Percentiles rank a stretch among this genome's conserved stretches.
These are phyloP conservation scores for Fusarium phyllophilum DNA, from an alignment of 2,329 filamentous ascomycete genomes.

Conservation along the genomic window DNA sequence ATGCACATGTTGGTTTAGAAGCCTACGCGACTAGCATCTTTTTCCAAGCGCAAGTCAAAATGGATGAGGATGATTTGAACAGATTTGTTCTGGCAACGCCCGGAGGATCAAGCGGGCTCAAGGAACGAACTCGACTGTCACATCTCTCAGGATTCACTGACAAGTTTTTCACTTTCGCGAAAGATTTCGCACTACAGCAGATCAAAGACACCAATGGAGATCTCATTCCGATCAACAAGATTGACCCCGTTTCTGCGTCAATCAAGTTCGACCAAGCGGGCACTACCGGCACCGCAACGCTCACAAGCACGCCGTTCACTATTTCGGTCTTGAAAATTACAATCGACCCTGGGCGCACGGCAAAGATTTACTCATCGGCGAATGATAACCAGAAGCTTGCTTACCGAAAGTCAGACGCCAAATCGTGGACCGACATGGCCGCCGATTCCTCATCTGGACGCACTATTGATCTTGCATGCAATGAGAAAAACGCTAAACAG, in stretches of 20 bases:
- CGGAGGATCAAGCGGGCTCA: background rate
- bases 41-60: constrained; percentile 13
- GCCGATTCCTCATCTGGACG: background rate
- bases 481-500: background rate
- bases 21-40: constrained; percentile 13
- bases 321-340: constrained; percentile 18
- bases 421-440: constrained; percentile 10
- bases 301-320: constrained; percentile 10
- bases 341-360: background rate
- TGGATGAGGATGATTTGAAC: background rate
- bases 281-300: constrained; percentile 10
- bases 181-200: constrained; percentile 3
- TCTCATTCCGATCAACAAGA: background rate
- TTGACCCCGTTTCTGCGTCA: background rate
- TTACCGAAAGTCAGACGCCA: constrained; percentile 4
- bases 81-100: constrained; percentile 12
- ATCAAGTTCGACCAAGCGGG: constrained; percentile 5
- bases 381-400: constrained; percentile 8
- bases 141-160: background rate
- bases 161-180: constrained; percentile 8
- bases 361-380: constrained; percentile 3
- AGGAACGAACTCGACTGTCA: constrained; percentile 17
- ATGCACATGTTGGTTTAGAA: constrained; percentile 4
- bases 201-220: constrained; percentile 18
- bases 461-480: background rate